Evolutionary conservation across 768 basidiomycete genomes (phyloP).

Genomic region (Termitomyces sp.): DNA sequence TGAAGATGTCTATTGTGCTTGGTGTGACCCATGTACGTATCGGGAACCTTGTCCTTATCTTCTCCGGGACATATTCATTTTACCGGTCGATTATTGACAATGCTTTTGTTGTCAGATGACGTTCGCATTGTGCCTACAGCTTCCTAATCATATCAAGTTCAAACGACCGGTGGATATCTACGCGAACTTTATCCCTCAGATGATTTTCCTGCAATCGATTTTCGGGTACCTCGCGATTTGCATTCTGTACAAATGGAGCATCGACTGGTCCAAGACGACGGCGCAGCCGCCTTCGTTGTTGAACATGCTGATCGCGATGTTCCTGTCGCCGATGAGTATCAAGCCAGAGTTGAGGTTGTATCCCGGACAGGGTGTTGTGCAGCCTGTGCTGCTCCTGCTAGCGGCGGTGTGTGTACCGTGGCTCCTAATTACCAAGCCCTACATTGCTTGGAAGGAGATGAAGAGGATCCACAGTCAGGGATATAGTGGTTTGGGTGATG

Average conservation of each 20-base stretch:
- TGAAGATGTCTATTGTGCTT: slow-evolving; percentile 98
- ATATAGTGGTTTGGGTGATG: slow-evolving; percentile 68
- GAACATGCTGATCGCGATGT: slow-evolving; percentile 96
- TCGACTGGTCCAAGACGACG: slow-evolving; percentile 77
- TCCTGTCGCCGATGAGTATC: slow-evolving; percentile 83
- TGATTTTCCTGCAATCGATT: slow-evolving; percentile 96
- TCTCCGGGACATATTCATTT: neutral
- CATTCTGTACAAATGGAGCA: slow-evolving; percentile 95
- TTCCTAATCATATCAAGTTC: slow-evolving; percentile 94
- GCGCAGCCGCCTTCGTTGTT: slow-evolving; percentile 82
- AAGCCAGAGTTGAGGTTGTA: slow-evolving; percentile 69
- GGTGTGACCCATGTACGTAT: slow-evolving; percentile 89
- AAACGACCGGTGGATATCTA: slow-evolving; percentile 83
- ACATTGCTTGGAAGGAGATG: slow-evolving; percentile 86
- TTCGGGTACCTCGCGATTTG: slow-evolving; percentile 94
- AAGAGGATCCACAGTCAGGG: slow-evolving; percentile 78
- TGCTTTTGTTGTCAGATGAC: slow-evolving; percentile 69
- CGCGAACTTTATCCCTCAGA: slow-evolving; percentile 94
- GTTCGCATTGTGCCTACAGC: slow-evolving; percentile 92
- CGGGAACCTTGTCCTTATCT: neutral
- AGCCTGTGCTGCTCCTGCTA: slow-evolving; percentile 68
- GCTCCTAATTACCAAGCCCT: slow-evolving; percentile 91
- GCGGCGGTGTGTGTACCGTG: slow-evolving; percentile 91
- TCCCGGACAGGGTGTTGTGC: slow-evolving; percentile 80
- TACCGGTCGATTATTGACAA: neutral